Base-by-base conservation (phyloP, 306 rosid species). In the Canavalia gladiata region DNA sequence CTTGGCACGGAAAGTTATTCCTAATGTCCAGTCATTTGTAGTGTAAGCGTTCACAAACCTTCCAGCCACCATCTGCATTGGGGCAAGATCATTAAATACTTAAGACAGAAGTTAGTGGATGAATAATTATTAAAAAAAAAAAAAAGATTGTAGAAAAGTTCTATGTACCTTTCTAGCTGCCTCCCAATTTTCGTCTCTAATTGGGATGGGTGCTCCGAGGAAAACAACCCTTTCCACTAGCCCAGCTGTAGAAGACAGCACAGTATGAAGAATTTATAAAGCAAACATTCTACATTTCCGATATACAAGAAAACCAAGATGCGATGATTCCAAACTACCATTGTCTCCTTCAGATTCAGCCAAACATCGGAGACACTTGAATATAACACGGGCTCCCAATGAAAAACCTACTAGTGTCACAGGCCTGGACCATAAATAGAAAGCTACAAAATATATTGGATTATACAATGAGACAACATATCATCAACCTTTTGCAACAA, bases 201-300 rank as follows among this genome's bases (percentile, higher is more conserved):
- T 88, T 66, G 93, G 47, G 51, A 91, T 81, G 54, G 96, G 93
- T 82, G 93, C 94, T 74, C 96, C 96, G 63, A 91, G 93, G 13
- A 91, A 79, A 73, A 89, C 92, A 84, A 80, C 93, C 80, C 85
- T 87, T 82, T 91, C 96, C 28, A 89, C 90, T 67, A 89, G 79
- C 74, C 90, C 90, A 68, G 86, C 96, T 91, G 84, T 63, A 79
- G 71, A 81, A 70, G 68, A 74, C 45, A 58, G 63, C 68, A 58
- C 3, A 52, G 2, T n/a, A 52, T 49, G 72, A 77, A 59, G 64
- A 29, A 70, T 47, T 49, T 59, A 75, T 62, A 33, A 57, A 57
- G 59, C 64, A 81, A 37, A 47, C 78, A 70, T 43, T 64, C 60
- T 28, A 51, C 49, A 64, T 29, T 54, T 45, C 49, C 76, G 84